phyloP scores from a whole-genome alignment of 2,329 filamentous ascomycete genomes.

The Hymenoscyphus occultus region DNA sequence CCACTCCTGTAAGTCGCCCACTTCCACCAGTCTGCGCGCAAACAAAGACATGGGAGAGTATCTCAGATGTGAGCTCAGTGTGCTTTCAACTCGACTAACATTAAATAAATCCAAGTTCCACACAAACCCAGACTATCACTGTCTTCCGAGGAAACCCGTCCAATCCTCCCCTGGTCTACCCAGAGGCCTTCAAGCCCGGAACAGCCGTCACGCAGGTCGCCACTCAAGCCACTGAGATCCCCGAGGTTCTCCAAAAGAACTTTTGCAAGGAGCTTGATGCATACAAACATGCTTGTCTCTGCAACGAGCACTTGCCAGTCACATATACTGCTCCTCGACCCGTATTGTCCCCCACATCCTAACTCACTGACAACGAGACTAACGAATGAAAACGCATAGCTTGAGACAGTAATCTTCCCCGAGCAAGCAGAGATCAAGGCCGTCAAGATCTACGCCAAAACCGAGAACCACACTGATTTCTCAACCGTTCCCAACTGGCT shows the following conservation, averaged over 20 bases:
- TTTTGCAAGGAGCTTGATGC: neutral
- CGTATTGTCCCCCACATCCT: neutral
- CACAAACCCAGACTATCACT: neutral
- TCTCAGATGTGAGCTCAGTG: neutral
- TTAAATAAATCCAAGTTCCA: neutral
- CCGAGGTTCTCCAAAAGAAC: neutral
- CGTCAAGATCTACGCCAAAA: neutral
- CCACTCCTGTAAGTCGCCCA: neutral
- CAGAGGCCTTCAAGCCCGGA: neutral
- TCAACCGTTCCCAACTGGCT: neutral
- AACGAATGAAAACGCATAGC: neutral
- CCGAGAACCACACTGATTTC: neutral
- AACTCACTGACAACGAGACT: neutral
- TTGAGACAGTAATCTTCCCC: constrained; percentile 2
- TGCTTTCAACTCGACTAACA: neutral
- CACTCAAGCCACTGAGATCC: neutral
- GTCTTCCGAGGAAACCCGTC: neutral
- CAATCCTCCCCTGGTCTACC: neutral
- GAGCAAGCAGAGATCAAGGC: constrained; percentile 1
- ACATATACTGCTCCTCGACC: constrained; percentile 2
- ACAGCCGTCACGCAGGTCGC: neutral
- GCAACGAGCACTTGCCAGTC: neutral
- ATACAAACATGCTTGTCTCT: neutral
- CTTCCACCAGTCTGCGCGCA: neutral
- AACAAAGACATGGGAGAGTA: neutral